Conservation (phyloP, 371 early-diverging fungal species). For the Saksenaea vasiformis region DNA sequence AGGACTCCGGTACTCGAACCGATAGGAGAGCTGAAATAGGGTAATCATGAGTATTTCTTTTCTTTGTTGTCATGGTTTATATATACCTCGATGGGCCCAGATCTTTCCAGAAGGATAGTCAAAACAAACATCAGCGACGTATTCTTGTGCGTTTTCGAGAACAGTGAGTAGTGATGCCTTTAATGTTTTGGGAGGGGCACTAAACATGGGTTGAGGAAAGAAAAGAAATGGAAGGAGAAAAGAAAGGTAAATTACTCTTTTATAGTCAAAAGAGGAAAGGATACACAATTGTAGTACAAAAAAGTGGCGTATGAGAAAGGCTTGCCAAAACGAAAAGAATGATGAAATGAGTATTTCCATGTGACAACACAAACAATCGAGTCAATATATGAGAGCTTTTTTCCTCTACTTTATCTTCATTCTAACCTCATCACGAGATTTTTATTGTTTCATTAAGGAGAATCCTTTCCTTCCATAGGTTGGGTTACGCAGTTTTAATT, state of each 20-base stretch:
- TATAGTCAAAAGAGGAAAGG: conserved; percentile 9
- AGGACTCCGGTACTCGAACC: conserved; percentile 20
- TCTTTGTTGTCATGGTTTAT: not conserved
- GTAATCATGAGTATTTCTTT: not conserved
- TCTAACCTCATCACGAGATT: too few relatives aligned
- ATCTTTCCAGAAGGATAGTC: conserved; percentile 26
- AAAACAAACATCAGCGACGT: conserved; percentile 46
- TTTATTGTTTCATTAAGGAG: too few relatives aligned
- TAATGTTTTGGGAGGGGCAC: conserved; percentile 35
- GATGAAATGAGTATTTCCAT: not conserved
- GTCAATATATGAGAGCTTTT: not conserved
- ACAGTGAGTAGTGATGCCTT: conserved; percentile 31
- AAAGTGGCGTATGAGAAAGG: conserved; percentile 13
- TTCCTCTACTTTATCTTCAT: not conserved
- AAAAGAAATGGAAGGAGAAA: conserved; percentile 9
- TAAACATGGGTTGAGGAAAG: conserved; percentile 29
- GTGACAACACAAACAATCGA: not conserved
- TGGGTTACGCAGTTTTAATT: not conserved
- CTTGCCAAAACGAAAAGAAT: not conserved
- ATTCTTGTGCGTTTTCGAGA: conserved; percentile 38
- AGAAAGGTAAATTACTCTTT: conserved; percentile 4
- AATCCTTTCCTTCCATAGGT: not conserved
- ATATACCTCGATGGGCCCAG: conserved; percentile 48
- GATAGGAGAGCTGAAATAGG: conserved; percentile 19
- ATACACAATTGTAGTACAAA: conserved; percentile 4